Base-by-base conservation (phyloP, 1,139 yeast genomes). In the Yamadazyma dushanensis region DNA sequence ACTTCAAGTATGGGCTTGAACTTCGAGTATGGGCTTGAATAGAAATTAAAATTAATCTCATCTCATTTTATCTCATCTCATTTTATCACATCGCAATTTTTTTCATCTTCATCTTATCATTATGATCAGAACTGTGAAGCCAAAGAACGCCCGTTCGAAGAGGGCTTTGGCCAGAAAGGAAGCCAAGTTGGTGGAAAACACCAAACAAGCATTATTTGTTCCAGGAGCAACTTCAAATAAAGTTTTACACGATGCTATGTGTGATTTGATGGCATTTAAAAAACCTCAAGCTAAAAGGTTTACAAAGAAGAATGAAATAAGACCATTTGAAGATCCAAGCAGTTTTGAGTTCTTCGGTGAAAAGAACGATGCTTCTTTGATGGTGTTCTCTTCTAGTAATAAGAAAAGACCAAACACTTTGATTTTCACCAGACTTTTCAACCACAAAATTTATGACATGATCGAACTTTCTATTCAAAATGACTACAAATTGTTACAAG, bases 91-190 rank as follows among this genome's bases (percentile, higher is more conserved):
- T 37, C 41, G 41, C 44, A 27, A 11, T 36, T 36, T 37, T 38
- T 27, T 34, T 16, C 11, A 17, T 16, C n/a, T 5, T 22, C 13
- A 21, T 26, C 9, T 16, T 15, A 15, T 26, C 19, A 18, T 13
- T n/a, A 42, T 42, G 46, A 40, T 42, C 23, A 42, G 46, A 36
- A 42, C 44, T 16, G 39, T 42, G 28, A 71, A 70, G 48, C 97
- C 99, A 32, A 90, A 89, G 66, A 92, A 84, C 57, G 97, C 97
- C 40, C 88, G 98, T 57, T 79, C 97, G 38, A 94, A 94, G 70
- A 80, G 99, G 61, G 97, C 96, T 10, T 61, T 90, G 50, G 96
- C 90, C 43, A 84, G 85, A 54, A 83, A 79, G 51, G 96, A 88
- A 54, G 81, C 97, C 39, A 92, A 89, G 66, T 63, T 88, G 36